Conservation (phyloP, 768 basidiomycete species). For the Rhizopogon roseolus region DNA sequence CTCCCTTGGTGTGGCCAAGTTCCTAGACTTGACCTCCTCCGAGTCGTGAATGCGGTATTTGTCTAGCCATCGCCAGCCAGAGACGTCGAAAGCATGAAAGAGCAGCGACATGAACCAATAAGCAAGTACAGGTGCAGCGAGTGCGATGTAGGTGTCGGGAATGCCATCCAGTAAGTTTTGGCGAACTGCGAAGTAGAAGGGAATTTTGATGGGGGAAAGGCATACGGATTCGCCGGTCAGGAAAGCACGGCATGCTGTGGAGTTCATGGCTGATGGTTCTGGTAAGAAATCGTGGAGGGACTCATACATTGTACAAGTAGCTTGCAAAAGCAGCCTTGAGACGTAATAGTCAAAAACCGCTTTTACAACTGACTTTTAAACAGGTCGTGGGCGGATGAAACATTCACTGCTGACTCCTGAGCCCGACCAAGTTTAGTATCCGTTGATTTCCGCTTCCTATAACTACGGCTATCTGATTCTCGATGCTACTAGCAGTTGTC, state of each 20-base stretch:
- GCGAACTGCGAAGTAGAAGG: slow-evolving; percentile 52
- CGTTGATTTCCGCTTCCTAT: no score
- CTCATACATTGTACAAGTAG: slow-evolving; percentile 8
- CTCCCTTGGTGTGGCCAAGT: slow-evolving; percentile 63
- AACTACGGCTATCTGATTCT: no score
- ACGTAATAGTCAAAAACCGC: no score
- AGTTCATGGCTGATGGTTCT: slow-evolving; percentile 27
- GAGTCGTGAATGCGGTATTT: slow-evolving; percentile 87
- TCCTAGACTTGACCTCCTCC: slow-evolving; percentile 67
- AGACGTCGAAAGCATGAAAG: slow-evolving; percentile 82
- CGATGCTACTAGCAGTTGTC: no score
- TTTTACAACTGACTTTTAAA: no score
- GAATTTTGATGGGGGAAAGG: slow-evolving; percentile 30
- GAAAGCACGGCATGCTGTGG: slow-evolving; percentile 25
- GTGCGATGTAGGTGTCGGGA: slow-evolving; percentile 66
- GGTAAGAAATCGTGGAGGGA: slow-evolving; percentile 5
- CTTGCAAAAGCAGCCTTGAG: no score
- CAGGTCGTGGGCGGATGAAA: no score
- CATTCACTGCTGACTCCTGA: no score
- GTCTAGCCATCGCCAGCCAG: slow-evolving; percentile 72
- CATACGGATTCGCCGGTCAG: slow-evolving; percentile 33
- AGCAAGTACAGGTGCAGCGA: slow-evolving; percentile 69
- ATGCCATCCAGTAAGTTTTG: slow-evolving; percentile 47
- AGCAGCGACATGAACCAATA: slow-evolving; percentile 83
- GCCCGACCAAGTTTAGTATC: no score